Evolutionary conservation across 306 rosid genomes (phyloP).

Genomic region (Cucurbita maxima): DNA sequence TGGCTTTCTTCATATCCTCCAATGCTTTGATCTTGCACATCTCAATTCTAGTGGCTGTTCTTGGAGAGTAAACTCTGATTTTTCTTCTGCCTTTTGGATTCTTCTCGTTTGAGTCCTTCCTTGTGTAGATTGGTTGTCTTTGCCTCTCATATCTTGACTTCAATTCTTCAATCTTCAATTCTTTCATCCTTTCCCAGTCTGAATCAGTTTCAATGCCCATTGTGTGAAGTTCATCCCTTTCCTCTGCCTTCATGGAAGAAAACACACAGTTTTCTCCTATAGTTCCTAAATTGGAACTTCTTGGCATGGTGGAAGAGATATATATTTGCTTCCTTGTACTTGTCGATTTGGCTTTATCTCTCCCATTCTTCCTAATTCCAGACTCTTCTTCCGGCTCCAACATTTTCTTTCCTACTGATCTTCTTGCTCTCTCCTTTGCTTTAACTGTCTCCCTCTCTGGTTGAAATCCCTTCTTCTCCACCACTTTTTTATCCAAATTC

Average conservation of each 20-base stretch:
- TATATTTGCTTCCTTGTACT: conserved; percentile 17
- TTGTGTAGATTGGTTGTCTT: conserved; percentile 37
- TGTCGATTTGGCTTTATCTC: not conserved
- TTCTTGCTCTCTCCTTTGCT: conserved; percentile 22
- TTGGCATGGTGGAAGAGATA: conserved; percentile 14
- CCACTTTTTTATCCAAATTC: conserved; percentile 8
- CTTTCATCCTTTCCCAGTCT: conserved; percentile 25
- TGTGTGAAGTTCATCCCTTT: conserved; percentile 2
- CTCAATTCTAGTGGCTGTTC: conserved; percentile 53
- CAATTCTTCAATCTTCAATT: conserved; percentile 20
- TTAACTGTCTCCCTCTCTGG: conserved; percentile 15
- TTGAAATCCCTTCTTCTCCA: conserved; percentile 22
- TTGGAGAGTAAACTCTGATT: conserved; percentile 50
- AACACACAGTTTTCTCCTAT: conserved; percentile 13
- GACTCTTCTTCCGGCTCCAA: conserved; percentile 24
- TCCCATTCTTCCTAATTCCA: conserved; percentile 20
- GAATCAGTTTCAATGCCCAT: conserved; percentile 3
- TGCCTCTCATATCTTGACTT: conserved; percentile 30
- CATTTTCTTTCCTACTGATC: conserved; percentile 15
- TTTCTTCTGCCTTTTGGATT: conserved; percentile 31
- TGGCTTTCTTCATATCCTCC: conserved; percentile 51
- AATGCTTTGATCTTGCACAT: conserved; percentile 53
- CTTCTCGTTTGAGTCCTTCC: conserved; percentile 47
- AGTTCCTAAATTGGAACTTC: conserved; percentile 19
- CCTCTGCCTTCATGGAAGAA: conserved; percentile 7